Base-by-base conservation (phyloP, 1,284 basidiomycete genomes). In the Tremellales sp. region DNA sequence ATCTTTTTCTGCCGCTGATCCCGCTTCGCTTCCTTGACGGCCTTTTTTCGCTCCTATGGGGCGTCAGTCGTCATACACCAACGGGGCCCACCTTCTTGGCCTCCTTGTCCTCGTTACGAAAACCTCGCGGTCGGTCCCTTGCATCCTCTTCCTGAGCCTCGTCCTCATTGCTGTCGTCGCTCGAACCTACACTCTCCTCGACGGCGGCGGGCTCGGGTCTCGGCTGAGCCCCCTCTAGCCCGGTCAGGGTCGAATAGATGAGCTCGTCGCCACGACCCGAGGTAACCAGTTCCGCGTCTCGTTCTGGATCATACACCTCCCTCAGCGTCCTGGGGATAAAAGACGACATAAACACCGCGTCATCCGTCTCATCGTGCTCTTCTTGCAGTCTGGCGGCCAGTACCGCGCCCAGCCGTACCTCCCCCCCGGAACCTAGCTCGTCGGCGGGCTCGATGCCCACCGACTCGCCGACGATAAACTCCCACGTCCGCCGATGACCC, bases 271-370 rank as follows among this genome's bases (percentile, higher is more conserved):
- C 83, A 46, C 85, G 82, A 1, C 90, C 89, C 7, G 81, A 75
- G 29, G 78, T 78, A 36, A 93, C 76, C 21, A 81, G 79, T 29
- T 83, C 87, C 13, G 89, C 84, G 65, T 96, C 92, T 22, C 91
- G 80, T 67, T 97, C 92, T 0, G 90, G 88, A 68, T 97, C 89
- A 65, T 85, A 89, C 3, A 97, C 86, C 63, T 96, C 89, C 56
- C 89, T 89, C 26, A 97, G 77, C 12, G 83, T 85, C 22, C 92
- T 84, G n/a, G 92, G 92, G 56, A 97, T 97, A 73, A 89, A 96
- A 0, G 89, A 87, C 24, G 80, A 79, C 71, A 89, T 75, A 77
- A 97, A 97, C 15, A 97, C 83, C 8, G 82, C 81, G 67, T 96
- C 90, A 65, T 94, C 91, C 0, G 43, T 48, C 13, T 58, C 56